These are phyloP conservation scores for Pholiota conissans DNA, from an alignment of 768 basidiomycete species.

Conservation along the genomic window DNA sequence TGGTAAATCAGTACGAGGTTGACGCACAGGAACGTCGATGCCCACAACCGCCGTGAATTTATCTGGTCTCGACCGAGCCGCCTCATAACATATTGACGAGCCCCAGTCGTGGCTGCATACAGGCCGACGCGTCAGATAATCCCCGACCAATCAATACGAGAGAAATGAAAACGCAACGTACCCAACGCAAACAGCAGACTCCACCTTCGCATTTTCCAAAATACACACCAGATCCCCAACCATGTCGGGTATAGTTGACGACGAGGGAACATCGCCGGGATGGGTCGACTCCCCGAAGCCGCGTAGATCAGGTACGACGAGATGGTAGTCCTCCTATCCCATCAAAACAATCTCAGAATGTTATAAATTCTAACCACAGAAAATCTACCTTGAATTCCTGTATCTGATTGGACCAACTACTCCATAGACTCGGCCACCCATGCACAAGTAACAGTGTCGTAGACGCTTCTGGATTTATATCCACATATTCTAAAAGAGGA, in stretches of 20 bases:
- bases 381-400: constrained; percentile 54
- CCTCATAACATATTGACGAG: constrained; percentile 63
- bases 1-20: background rate
- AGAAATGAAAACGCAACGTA: constrained; percentile 23
- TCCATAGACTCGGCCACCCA: constrained; percentile 81
- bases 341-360: background rate
- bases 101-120: constrained; percentile 84
- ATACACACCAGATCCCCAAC: constrained; percentile 66
- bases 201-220: constrained; percentile 48
- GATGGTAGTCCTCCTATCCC: constrained; percentile 54
- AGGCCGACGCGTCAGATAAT: background rate
- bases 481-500: constrained; percentile 47
- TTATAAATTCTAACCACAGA: background rate
- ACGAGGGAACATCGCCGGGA: constrained; percentile 59
- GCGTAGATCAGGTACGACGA: constrained; percentile 63
- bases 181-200: constrained; percentile 64
- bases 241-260: constrained; percentile 60
- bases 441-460: constrained; percentile 68
- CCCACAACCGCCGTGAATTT: constrained; percentile 60
- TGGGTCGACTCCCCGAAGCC: constrained; percentile 72
- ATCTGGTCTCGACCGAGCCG: constrained; percentile 67
- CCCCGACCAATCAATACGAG: background rate
- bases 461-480: constrained; percentile 55
- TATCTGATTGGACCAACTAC: constrained; percentile 73
- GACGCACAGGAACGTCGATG: constrained; percentile 56